Evolutionary conservation across 805 yeast genomes (phyloP).

Genomic region (Wickerhamomyces chambardii): DNA sequence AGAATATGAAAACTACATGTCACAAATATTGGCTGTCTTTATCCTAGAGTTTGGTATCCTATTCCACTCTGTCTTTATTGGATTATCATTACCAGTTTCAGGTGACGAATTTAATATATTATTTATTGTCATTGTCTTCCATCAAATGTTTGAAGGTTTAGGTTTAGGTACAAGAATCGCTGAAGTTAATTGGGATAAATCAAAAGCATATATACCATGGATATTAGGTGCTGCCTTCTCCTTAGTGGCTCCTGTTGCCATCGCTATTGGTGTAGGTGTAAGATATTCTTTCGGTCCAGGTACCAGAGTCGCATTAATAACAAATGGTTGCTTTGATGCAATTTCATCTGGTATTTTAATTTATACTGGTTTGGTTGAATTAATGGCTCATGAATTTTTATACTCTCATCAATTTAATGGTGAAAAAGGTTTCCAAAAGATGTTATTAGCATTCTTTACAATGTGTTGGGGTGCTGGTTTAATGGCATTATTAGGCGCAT

Average conservation of each 20-base stretch:
- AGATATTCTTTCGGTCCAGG: conserved; percentile 52
- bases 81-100: conserved; percentile 67
- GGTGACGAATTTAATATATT: conserved; percentile 69
- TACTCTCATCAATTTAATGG: conserved; percentile 57
- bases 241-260: conserved; percentile 63
- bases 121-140: conserved; percentile 62
- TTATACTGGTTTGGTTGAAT: conserved; percentile 70
- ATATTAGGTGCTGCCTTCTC: conserved; percentile 40
- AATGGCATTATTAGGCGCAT: conserved; percentile 70
- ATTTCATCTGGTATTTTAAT: conserved; percentile 71
- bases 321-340: conserved; percentile 69
- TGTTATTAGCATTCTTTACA: conserved; percentile 40
- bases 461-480: conserved; percentile 62
- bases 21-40: conserved; percentile 45
- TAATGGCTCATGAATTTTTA: conserved; percentile 71
- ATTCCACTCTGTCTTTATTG: conserved; percentile 79
- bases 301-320: conserved; percentile 47
- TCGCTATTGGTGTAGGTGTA: conserved; percentile 74
- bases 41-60: conserved; percentile 73
- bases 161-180: conserved; percentile 79
- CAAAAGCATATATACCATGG: conserved; percentile 45
- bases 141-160: conserved; percentile 80
- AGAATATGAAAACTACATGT: conserved; percentile 37
- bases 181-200: conserved; percentile 26
- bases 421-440: conserved; percentile 38